Conservation (phyloP, 2,329 filamentous ascomycete genomes). For the Alternaria brassicae region DNA sequence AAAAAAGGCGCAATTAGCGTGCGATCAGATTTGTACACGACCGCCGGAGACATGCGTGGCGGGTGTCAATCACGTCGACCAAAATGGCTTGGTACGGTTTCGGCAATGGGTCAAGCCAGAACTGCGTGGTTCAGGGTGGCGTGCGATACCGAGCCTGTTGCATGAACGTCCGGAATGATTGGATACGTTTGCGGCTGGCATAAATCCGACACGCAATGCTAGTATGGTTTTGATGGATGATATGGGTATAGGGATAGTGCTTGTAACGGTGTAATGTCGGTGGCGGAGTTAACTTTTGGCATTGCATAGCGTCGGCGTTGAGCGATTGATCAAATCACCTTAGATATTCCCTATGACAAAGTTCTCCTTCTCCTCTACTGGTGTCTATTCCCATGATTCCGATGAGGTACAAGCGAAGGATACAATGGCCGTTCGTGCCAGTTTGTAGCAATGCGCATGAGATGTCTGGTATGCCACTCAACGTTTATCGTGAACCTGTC, state of each 20-base stretch:
- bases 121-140: conserved; percentile 24
- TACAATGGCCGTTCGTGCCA: not conserved
- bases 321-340: conserved; percentile 10
- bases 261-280: conserved; percentile 11
- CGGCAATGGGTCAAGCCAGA: conserved; percentile 30
- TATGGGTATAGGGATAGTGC: conserved; percentile 9
- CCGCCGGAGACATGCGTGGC: conserved; percentile 13
- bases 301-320: conserved; percentile 46
- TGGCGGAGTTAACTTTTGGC: conserved; percentile 13
- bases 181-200: conserved; percentile 22
- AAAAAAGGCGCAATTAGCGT: conserved; percentile 53
- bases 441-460: not conserved
- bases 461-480: not conserved
- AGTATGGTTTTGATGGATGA: conserved; percentile 5
- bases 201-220: conserved; percentile 20
- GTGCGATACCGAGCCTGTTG: conserved; percentile 35
- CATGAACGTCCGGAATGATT: conserved; percentile 43
- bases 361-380: not conserved
- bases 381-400: not conserved
- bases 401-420: not conserved
- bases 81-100: conserved; percentile 24
- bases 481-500: not conserved
- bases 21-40: not conserved
- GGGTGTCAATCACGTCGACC: conserved; percentile 5
- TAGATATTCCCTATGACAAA: conserved; percentile 4